Percentiles rank a stretch among this genome's conserved stretches.
phyloP scores from a whole-genome alignment of 768 basidiomycete species.

The Boletus speciosus region DNA sequence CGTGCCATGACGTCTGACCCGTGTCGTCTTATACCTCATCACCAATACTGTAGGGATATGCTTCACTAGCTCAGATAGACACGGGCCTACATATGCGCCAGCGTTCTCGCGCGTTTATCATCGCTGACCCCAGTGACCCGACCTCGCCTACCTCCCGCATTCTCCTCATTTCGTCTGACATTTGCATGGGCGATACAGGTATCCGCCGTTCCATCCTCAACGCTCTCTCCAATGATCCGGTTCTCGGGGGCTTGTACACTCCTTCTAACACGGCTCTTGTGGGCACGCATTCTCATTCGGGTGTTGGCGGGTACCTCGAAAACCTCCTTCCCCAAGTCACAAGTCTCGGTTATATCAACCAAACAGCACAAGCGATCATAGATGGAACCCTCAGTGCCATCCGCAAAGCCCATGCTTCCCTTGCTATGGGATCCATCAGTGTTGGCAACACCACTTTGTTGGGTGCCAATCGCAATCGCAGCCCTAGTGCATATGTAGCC shows the following conservation, averaged over 20 bases:
- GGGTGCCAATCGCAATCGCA: constrained; percentile 70
- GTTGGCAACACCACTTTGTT: constrained; percentile 68
- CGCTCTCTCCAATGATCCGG: constrained; percentile 42
- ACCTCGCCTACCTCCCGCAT: constrained; percentile 51
- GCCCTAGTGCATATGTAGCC: constrained; percentile 71
- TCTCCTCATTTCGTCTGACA: constrained; percentile 80
- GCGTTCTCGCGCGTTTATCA: constrained; percentile 71
- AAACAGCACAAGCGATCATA: constrained; percentile 71
- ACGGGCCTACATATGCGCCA: constrained; percentile 79
- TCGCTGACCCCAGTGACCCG: constrained; percentile 44
- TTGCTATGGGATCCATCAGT: constrained; percentile 56
- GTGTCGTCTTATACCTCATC: not conserved
- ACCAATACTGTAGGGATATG: constrained; percentile 53
- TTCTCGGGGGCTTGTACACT: constrained; percentile 63
- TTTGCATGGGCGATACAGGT: constrained; percentile 79
- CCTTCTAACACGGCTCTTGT: constrained; percentile 72
- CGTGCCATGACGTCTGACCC: constrained; percentile 6
- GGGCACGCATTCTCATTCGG: constrained; percentile 71
- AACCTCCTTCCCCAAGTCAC: constrained; percentile 76
- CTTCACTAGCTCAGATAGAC: constrained; percentile 58
- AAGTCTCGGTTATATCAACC: constrained; percentile 66
- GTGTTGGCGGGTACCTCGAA: constrained; percentile 77
- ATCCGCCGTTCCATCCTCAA: constrained; percentile 66
- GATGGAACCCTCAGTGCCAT: constrained; percentile 67
- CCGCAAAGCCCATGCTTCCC: constrained; percentile 58